phyloP scores from a whole-genome alignment of 164 flowering plant genomes.

The Cinnamomum micranthum region DNA sequence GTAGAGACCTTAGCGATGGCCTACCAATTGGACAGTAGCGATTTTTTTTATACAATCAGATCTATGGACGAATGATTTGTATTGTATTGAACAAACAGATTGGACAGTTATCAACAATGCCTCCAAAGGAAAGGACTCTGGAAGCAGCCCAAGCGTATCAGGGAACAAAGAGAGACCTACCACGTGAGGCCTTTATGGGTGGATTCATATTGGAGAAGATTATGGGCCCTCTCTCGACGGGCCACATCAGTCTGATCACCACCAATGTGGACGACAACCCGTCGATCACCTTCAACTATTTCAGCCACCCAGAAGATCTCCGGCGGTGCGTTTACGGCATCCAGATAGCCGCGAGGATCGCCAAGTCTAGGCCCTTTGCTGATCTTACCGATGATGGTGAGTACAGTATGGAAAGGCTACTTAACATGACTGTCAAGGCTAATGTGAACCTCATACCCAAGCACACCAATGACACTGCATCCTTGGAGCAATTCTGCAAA shows the following conservation, averaged over 20 bases:
- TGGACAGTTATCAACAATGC: conserved; percentile 81
- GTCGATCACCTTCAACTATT: conserved; percentile 85
- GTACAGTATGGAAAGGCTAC: conserved; percentile 36
- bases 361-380: conserved; percentile 37
- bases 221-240: conserved; percentile 57
- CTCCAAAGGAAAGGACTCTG: conserved; percentile 53
- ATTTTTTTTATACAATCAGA: background rate
- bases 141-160: conserved; percentile 38
- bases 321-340: conserved; percentile 70
- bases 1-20: background rate
- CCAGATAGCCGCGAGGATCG: conserved; percentile 47
- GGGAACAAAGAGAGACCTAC: conserved; percentile 38
- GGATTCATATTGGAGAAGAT: conserved; percentile 85
- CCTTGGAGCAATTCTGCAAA: conserved; percentile 72
- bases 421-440: conserved; percentile 63
- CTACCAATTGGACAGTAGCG: background rate
- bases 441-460: conserved; percentile 80
- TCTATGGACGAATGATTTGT: background rate
- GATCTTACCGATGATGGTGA: conserved; percentile 38
- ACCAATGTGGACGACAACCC: conserved; percentile 73
- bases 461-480: conserved; percentile 58
- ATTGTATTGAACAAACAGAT: conserved; percentile 32
- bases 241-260: conserved; percentile 51
- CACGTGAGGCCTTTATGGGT: conserved; percentile 68
- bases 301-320: conserved; percentile 66